phyloP scores from a whole-genome alignment of 1,284 basidiomycete species.

The Tetrapyrgos nigripes region DNA sequence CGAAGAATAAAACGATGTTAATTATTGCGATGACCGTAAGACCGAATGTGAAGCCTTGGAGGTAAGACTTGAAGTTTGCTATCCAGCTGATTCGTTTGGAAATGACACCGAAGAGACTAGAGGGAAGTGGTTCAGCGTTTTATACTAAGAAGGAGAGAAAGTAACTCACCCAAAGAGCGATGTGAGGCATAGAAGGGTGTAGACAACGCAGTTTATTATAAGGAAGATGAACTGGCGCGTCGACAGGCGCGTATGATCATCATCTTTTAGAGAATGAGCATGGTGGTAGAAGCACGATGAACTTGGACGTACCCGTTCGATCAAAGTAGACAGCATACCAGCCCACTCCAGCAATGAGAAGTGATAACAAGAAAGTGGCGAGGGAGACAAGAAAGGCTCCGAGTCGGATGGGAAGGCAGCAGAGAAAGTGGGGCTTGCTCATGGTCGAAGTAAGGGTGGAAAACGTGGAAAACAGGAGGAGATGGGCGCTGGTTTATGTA shows the following conservation, averaged over 20 bases:
- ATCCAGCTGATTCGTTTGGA: slow-evolving; percentile 12
- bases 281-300: background rate
- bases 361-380: background rate
- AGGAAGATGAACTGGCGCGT: background rate
- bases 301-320: background rate
- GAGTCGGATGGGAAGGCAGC: background rate
- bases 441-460: background rate
- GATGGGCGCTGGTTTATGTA: background rate
- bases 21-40: slow-evolving; percentile 7
- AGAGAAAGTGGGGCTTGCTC: background rate
- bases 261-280: background rate
- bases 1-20: slow-evolving; percentile 13
- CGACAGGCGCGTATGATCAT: background rate
- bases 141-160: background rate
- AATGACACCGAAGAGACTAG: slow-evolving; percentile 12
- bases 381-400: background rate
- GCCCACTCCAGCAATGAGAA: background rate
- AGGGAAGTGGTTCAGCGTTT: background rate
- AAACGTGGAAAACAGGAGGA: background rate
- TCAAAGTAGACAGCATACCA: background rate
- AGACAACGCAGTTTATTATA: background rate
- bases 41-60: slow-evolving; percentile 5
- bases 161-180: slow-evolving; percentile 12
- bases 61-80: slow-evolving; percentile 2
- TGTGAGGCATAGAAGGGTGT: slow-evolving; percentile 9